A percentile compares a stretch with the other conserved stretches of the same genome.
These are phyloP conservation scores for Vitis rupestris DNA, from an alignment of 164 flowering plant species.

Conservation along the genomic window DNA sequence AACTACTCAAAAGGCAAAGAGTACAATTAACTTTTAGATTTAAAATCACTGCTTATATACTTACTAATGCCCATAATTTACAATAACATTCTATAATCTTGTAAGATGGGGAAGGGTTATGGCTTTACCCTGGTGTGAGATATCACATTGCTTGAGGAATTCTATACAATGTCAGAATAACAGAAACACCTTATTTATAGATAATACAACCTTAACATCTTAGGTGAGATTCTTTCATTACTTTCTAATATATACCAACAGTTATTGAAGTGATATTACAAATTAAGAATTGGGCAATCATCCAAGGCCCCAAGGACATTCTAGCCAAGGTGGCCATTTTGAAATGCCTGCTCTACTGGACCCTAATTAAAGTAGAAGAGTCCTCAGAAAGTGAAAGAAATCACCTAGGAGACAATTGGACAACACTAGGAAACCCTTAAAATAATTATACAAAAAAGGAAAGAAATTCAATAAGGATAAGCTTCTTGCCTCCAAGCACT, in stretches of 20 bases:
- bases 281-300: neutral
- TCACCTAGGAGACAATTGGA: neutral
- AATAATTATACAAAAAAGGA: neutral
- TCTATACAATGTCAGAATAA: no score
- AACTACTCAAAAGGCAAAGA: no score
- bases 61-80: no score
- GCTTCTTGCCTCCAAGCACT: constrained; percentile 76
- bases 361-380: neutral
- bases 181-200: neutral
- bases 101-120: no score
- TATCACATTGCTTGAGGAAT: no score
- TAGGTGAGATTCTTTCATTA: neutral
- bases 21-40: no score
- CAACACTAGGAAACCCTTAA: neutral
- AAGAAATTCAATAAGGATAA: constrained; percentile 2
- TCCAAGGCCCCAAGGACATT: neutral
- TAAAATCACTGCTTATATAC: no score
- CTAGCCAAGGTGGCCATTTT: neutral
- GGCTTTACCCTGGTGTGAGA: no score
- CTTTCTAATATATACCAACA: neutral
- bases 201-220: neutral
- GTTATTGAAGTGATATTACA: neutral
- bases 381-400: neutral
- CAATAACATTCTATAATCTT: no score
- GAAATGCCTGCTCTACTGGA: neutral